These are phyloP conservation scores for Teunomyces aglyptinius DNA, from an alignment of 805 yeast genomes.

Conservation along the genomic window DNA sequence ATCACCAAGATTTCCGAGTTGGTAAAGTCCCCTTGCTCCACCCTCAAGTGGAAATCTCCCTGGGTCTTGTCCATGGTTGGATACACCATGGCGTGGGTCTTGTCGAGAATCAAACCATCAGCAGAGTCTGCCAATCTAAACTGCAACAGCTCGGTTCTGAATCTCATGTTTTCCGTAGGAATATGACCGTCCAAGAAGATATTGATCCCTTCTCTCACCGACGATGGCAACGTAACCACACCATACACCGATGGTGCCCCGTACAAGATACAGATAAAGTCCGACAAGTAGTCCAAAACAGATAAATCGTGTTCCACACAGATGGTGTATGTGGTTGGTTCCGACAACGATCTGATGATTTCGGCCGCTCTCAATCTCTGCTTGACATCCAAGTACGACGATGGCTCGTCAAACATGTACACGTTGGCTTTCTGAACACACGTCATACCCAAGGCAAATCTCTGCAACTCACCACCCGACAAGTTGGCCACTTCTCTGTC, in stretches of 20 bases:
- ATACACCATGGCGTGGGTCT: conserved; percentile 72
- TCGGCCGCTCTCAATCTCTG: conserved; percentile 98
- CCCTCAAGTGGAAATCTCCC: conserved; percentile 88
- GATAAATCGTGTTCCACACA: conserved; percentile 99
- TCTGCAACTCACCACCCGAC: conserved; percentile 98
- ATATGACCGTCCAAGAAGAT: conserved; percentile 98
- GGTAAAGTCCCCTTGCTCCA: conserved; percentile 86
- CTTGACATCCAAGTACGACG: conserved; percentile 96
- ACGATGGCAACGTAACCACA: conserved; percentile 93
- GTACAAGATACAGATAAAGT: conserved; percentile 91
- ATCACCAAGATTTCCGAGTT: conserved; percentile 96
- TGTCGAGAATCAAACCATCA: conserved; percentile 73
- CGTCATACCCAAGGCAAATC: conserved; percentile 97
- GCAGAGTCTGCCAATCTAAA: conserved; percentile 90
- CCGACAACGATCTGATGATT: conserved; percentile 82
- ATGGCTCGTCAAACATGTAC: conserved; percentile 99
- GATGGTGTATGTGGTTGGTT: conserved; percentile 78
- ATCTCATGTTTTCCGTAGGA: conserved; percentile 94
- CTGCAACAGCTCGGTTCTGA: conserved; percentile 93
- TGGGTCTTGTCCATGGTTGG: conserved; percentile 87
- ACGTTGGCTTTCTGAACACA: conserved; percentile 94
- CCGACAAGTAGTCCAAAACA: conserved; percentile 94
- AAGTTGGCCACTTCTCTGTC: conserved; percentile 85
- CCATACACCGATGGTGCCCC: conserved; percentile 99
- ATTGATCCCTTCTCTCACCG: conserved; percentile 98